Evolutionary conservation across 257 asterid genomes (phyloP).

Genomic region (Forsythia viridissima): DNA sequence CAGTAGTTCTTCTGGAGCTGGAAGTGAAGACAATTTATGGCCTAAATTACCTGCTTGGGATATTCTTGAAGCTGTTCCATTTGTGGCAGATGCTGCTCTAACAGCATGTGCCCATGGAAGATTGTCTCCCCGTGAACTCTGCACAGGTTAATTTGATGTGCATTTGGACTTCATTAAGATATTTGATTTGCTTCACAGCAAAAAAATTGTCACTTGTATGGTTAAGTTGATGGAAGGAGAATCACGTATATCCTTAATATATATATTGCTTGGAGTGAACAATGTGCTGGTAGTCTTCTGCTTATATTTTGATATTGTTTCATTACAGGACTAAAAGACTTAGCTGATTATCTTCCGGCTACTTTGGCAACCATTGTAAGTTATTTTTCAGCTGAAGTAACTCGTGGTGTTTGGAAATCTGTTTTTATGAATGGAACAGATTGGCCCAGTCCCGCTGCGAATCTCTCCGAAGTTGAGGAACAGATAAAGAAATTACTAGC

Average conservation of each 20-base stretch:
- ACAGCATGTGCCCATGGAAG: conserved; percentile 92
- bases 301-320: conserved; percentile 18
- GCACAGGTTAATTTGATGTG: conserved; percentile 73
- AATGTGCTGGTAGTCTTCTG: conserved; percentile 3
- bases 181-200: background rate
- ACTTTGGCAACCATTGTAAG: conserved; percentile 94
- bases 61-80: conserved; percentile 95
- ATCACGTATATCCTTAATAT: background rate
- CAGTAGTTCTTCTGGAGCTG: conserved; percentile 74
- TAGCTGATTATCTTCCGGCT: conserved; percentile 98
- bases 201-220: background rate
- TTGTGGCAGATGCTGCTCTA: conserved; percentile 93
- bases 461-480: conserved; percentile 85
- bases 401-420: conserved; percentile 97
- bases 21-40: conserved; percentile 69
- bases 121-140: conserved; percentile 92
- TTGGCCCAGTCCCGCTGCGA: conserved; percentile 99
- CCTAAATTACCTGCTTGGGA: conserved; percentile 97
- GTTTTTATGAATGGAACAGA: conserved; percentile 97
- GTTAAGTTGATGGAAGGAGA: background rate
- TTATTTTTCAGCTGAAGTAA: conserved; percentile 97
- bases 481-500: conserved; percentile 91
- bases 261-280: background rate
- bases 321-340: conserved; percentile 80
- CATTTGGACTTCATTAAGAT: background rate